These are phyloP conservation scores for Ogataea zsoltii DNA, from an alignment of 805 yeast genomes.

Conservation along the genomic window DNA sequence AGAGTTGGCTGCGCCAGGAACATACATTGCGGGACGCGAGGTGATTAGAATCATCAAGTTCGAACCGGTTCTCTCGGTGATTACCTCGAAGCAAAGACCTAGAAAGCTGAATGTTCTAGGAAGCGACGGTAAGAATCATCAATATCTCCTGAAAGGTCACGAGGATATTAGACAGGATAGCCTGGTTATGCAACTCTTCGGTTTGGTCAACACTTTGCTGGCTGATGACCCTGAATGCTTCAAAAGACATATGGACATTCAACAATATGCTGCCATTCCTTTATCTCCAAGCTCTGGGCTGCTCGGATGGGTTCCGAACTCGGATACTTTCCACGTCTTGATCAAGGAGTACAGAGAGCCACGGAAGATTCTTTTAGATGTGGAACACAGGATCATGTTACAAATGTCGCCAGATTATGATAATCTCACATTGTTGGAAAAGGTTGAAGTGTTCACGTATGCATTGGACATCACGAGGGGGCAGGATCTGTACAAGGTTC, in stretches of 20 bases:
- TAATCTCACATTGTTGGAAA: slow-evolving; percentile 80
- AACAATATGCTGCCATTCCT: slow-evolving; percentile 91
- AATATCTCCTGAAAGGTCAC: slow-evolving; percentile 85
- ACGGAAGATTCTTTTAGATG: slow-evolving; percentile 82
- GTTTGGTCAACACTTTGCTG: slow-evolving; percentile 87
- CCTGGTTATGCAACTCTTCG: slow-evolving; percentile 96
- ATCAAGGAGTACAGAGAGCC: slow-evolving; percentile 92
- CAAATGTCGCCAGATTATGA: slow-evolving; percentile 99
- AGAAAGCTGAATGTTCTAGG: slow-evolving; percentile 79
- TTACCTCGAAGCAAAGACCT: slow-evolving; percentile 95
- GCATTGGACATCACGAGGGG: slow-evolving; percentile 95
- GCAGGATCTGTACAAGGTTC: slow-evolving; percentile 90
- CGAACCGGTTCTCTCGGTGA: slow-evolving; percentile 82
- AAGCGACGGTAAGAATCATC: slow-evolving; percentile 89
- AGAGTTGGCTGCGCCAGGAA: slow-evolving; percentile 91
- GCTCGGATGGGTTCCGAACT: slow-evolving; percentile 95
- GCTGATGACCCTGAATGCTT: slow-evolving; percentile 93
- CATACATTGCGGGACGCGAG: slow-evolving; percentile 83
- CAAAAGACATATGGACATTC: slow-evolving; percentile 92
- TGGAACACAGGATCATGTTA: slow-evolving; percentile 92
- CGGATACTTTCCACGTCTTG: slow-evolving; percentile 93
- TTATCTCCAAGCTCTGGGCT: slow-evolving; percentile 96
- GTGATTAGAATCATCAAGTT: slow-evolving; percentile 70
- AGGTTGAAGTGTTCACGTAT: slow-evolving; percentile 94
- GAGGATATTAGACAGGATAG: slow-evolving; percentile 98